phyloP scores from a whole-genome alignment of 1,284 basidiomycete species.

The Leccinum brunneo-olivaceum region DNA sequence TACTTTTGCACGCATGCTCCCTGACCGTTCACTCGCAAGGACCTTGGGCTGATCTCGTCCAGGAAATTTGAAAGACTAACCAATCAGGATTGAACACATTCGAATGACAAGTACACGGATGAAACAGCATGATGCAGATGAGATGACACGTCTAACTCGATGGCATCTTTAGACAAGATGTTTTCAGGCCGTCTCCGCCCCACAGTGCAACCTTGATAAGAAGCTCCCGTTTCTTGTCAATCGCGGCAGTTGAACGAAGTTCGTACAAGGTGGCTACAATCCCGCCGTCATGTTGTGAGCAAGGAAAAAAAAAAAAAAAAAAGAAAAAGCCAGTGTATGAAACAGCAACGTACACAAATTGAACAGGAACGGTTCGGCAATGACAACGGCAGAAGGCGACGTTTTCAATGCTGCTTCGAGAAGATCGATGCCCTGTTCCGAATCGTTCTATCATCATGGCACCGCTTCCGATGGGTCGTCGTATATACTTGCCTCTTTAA shows the following conservation, averaged over 20 bases:
- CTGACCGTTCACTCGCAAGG: too few species aligned
- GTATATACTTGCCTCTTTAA: slow-evolving; percentile 51
- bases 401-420: slow-evolving; percentile 55
- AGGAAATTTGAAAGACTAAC: too few species aligned
- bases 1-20: slow-evolving; percentile 6
- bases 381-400: slow-evolving; percentile 62
- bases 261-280: slow-evolving; percentile 70
- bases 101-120: too few species aligned
- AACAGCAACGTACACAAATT: slow-evolving; percentile 66
- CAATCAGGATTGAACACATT: too few species aligned
- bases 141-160: slow-evolving; percentile 33
- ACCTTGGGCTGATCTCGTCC: too few species aligned
- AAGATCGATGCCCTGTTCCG: slow-evolving; percentile 54
- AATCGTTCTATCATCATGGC: neutral
- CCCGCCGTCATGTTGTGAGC: neutral
- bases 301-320: neutral
- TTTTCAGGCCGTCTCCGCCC: slow-evolving; percentile 73
- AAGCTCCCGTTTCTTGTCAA: slow-evolving; percentile 66
- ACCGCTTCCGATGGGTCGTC: neutral
- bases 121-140: neutral
- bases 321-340: too few species aligned
- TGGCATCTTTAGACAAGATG: slow-evolving; percentile 76
- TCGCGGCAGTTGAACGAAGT: slow-evolving; percentile 59
- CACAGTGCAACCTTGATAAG: slow-evolving; percentile 71
- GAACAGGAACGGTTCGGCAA: slow-evolving; percentile 74